A percentile compares a stretch with the other conserved stretches of the same genome.
These are phyloP conservation scores for Fistulina hepatica DNA, from an alignment of 1,284 basidiomycete species.

Conservation along the genomic window DNA sequence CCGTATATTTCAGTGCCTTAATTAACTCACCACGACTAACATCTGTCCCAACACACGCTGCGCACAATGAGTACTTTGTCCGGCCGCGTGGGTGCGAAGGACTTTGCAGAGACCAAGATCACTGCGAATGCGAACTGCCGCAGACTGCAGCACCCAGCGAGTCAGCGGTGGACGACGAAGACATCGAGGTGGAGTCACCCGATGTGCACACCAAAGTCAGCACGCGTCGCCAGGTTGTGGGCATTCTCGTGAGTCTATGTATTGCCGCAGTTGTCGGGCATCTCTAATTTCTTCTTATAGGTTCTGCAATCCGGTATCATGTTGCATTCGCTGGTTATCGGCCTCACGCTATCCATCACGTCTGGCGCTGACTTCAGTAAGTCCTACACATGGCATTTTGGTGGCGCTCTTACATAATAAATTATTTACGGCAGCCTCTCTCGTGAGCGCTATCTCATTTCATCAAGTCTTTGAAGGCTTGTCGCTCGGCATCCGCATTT, in stretches of 20 bases:
- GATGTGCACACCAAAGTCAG: slow-evolving; percentile 30
- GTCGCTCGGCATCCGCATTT: slow-evolving; percentile 67
- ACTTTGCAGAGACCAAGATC: neutral
- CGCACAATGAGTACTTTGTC: too few relatives aligned
- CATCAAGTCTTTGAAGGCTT: slow-evolving; percentile 76
- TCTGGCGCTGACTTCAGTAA: slow-evolving; percentile 58
- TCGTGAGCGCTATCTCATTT: slow-evolving; percentile 63
- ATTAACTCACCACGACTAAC: too few relatives aligned
- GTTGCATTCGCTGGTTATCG: slow-evolving; percentile 74
- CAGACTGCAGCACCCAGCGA: neutral
- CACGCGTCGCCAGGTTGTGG: slow-evolving; percentile 47
- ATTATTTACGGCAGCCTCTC: slow-evolving; percentile 39
- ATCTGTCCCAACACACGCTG: too few relatives aligned
- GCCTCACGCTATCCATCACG: slow-evolving; percentile 58
- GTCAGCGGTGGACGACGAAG: slow-evolving; percentile 15
- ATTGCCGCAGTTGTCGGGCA: neutral
- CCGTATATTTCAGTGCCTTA: too few relatives aligned
- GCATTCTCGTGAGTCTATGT: slow-evolving; percentile 40
- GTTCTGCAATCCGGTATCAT: slow-evolving; percentile 70
- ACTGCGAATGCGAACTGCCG: neutral
- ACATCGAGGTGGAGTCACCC: slow-evolving; percentile 16
- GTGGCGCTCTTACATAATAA: too few relatives aligned
- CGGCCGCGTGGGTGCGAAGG: neutral
- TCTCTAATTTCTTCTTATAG: slow-evolving; percentile 27
- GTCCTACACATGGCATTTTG: slow-evolving; percentile 20